Evolutionary conservation across 1,284 basidiomycete species (phyloP), one percentile per base, ranked within the genome.

Genomic region (Melampsora americana): DNA sequence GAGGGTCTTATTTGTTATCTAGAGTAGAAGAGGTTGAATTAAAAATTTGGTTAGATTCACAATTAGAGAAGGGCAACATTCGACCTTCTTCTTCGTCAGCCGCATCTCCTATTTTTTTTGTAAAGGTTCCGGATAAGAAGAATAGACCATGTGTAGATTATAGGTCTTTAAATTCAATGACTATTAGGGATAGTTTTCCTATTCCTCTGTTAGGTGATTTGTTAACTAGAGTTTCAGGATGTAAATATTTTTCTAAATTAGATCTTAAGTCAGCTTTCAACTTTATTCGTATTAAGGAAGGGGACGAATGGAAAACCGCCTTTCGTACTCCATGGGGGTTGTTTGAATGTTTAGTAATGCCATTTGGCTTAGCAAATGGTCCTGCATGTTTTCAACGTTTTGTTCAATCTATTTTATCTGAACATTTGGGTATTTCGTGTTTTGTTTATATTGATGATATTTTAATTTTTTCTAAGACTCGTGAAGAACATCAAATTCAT

Each of bases 191-290:
- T 61, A 32, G 46, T 7, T 61, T 66, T 53, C 77, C 79, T 23
- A 23, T 78, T 44, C 77, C 84, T 1, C 64, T 77, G 18, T 74
- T 80, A 35, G 32, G 65, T 14, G 69, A 77, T 26, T 66, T 78
- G 9, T 32, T 80, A 12, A 59, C 77, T 60, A 61, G 53, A 26
- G 62, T 80, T 1, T 32, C 32, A n/a, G 69, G 66, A 0, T 77
- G 77, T 35, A 73, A 26, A 44, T 56, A 73, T 42, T 79, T 79
- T 35, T 69, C 79, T 23, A 83, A 82, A 53, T 65, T 84, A 1
- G 82, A 84, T 66, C 79, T 83, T 0, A 70, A 79, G 0, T 66
- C 42, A 0, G 82, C 80, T 0, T 84, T 82, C 72, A 80, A 83
- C 76, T 80, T 80, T 0, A 28, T 84, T 2, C 77, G 80, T 0